Evolutionary conservation across 2,329 filamentous ascomycete genomes (phyloP), one percentile per base, ranked within the genome.

Genomic region (Beauveria sp.): DNA sequence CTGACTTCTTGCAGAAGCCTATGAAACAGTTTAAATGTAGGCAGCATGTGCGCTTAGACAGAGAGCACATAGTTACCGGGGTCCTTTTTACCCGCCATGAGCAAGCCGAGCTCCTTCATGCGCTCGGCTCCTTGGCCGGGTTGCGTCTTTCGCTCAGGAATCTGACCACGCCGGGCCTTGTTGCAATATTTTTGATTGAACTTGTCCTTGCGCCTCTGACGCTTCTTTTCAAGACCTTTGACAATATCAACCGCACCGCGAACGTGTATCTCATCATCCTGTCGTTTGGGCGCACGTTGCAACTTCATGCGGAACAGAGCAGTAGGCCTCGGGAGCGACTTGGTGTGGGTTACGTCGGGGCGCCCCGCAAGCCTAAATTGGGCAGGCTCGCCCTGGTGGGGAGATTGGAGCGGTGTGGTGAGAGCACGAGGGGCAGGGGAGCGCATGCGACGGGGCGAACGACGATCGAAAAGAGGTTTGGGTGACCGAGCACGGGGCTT

Each of bases 241-340:
- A 97, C 90, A 64, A 97, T 99, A 74, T 97, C 94, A 66, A 99
- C 96, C 41, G 94, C 92, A n/a, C 92, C 91, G 64, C 94, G 89
- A 10, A 91, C 84, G 65, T 94, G 91, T 47, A 85, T 77, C 55
- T 87, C 82, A 54, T 70, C 69, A 6, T 71, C 67, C 8, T 64
- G 61, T 18, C 65, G 62, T 62, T 76, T 75, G 62, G 69, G 65
- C 58, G 75, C 69, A 57, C 78, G 74, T 65, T 70, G 68, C 64
- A 80, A 74, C 68, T 79, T 75, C 67, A 78, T 71, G 51, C 81
- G 78, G 41, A 90, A 90, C 63, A 88, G 82, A 66, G 88, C 90
- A 3, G 89, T 85, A 4, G 87, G 87, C 57, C 90, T 87, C 44
- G 93, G 94, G 6, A 97, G 81, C 12, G 94, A 97, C 67, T 96